A percentile compares a stretch with the other conserved stretches of the same genome.
Evolutionary conservation across 768 basidiomycete genomes (phyloP).

Genomic region (Suillus weaverae): DNA sequence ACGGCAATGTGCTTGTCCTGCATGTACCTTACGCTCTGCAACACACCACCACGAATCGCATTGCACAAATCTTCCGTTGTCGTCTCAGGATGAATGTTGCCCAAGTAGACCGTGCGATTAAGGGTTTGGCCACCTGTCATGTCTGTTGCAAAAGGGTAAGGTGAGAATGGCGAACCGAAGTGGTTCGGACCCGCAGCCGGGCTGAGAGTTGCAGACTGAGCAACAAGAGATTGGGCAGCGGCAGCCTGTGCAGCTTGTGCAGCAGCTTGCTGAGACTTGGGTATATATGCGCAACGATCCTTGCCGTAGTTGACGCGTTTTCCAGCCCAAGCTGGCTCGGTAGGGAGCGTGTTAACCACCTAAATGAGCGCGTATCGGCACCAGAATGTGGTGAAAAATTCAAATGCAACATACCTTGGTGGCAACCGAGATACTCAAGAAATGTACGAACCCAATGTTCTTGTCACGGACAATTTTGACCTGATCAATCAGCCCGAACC

Average conservation of each 20-base stretch:
- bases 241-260: constrained; percentile 85
- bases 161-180: constrained; percentile 39
- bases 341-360: constrained; percentile 93
- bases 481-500: constrained; percentile 96
- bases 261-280: constrained; percentile 90
- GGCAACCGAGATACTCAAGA: constrained; percentile 91
- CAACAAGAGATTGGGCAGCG: constrained; percentile 71
- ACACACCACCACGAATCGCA: constrained; percentile 91
- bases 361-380: constrained; percentile 26
- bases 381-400: background rate
- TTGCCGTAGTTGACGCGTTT: constrained; percentile 98
- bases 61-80: constrained; percentile 95
- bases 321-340: constrained; percentile 90
- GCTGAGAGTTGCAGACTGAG: constrained; percentile 46
- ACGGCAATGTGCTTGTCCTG: constrained; percentile 97
- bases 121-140: constrained; percentile 50
- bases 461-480: constrained; percentile 99
- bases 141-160: constrained; percentile 55
- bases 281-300: constrained; percentile 97
- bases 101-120: constrained; percentile 93
- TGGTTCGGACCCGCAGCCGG: constrained; percentile 28
- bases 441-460: constrained; percentile 99
- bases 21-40: constrained; percentile 95
- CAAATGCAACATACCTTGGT: constrained; percentile 69
- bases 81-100: constrained; percentile 96